Conservation (phyloP, 805 yeast species). For the Tetrapisispora arboricola region DNA sequence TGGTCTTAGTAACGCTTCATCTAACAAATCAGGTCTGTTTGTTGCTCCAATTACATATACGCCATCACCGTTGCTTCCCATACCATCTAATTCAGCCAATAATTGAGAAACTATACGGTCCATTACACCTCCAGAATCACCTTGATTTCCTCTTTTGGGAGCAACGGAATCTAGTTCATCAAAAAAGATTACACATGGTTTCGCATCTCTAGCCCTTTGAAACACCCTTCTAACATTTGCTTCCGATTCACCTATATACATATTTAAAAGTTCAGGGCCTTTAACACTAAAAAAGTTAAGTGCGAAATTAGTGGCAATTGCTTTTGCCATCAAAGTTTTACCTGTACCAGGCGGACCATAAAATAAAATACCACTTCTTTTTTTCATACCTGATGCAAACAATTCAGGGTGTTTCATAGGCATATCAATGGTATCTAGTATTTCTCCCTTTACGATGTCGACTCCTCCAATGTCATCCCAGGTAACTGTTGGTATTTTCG, state of each 20-base stretch:
- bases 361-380: constrained; percentile 86
- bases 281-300: constrained; percentile 91
- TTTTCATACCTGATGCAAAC: constrained; percentile 80
- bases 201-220: constrained; percentile 90
- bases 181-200: constrained; percentile 94
- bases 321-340: constrained; percentile 89
- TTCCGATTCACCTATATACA: constrained; percentile 98
- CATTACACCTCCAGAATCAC: constrained; percentile 99
- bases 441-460: constrained; percentile 82
- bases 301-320: constrained; percentile 92
- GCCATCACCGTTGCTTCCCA: constrained; percentile 75
- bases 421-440: constrained; percentile 90
- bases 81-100: constrained; percentile 91
- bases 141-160: constrained; percentile 96
- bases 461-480: constrained; percentile 98
- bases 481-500: constrained; percentile 84
- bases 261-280: constrained; percentile 92
- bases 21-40: constrained; percentile 88
- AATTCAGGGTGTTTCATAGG: constrained; percentile 89
- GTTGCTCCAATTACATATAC: constrained; percentile 99
- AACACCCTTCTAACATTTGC: constrained; percentile 93
- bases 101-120: constrained; percentile 94
- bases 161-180: constrained; percentile 98
- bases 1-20: constrained; percentile 87
- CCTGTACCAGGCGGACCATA: constrained; percentile 99